phyloP scores from a whole-genome alignment of 768 basidiomycete genomes.

The Clitopilus hobsonii region DNA sequence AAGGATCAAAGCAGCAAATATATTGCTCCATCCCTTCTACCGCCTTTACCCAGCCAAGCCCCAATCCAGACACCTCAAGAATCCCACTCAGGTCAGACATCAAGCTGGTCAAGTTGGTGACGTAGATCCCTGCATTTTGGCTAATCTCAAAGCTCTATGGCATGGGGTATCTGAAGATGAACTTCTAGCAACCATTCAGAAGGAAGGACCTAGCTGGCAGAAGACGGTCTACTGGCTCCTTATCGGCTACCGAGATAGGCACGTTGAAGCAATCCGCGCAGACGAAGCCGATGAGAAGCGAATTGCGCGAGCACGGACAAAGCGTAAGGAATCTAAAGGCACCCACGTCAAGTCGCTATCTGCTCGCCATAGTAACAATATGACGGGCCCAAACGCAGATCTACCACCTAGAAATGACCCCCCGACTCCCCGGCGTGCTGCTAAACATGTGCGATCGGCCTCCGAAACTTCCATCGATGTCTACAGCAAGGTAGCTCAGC shows the following conservation, averaged over 20 bases:
- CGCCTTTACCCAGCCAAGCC: slow-evolving; percentile 43
- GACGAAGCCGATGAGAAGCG: slow-evolving; percentile 68
- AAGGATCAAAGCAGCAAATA: slow-evolving; percentile 81
- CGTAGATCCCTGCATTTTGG: slow-evolving; percentile 86
- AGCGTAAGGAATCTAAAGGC: slow-evolving; percentile 29
- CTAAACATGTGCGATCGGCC: slow-evolving; percentile 21
- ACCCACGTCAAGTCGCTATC: slow-evolving; percentile 15
- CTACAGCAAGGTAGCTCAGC: neutral
- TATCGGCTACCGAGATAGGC: slow-evolving; percentile 74
- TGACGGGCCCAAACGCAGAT: slow-evolving; percentile 20
- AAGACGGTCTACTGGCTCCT: slow-evolving; percentile 94
- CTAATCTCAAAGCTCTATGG: slow-evolving; percentile 92
- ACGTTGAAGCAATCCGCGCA: slow-evolving; percentile 45
- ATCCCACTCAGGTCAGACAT: too few relatives aligned
- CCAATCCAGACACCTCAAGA: slow-evolving; percentile 44
- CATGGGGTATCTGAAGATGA: slow-evolving; percentile 71
- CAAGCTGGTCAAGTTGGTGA: too few relatives aligned
- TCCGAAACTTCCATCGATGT: slow-evolving; percentile 16
- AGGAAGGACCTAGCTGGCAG: slow-evolving; percentile 79
- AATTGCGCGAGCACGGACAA: slow-evolving; percentile 27
- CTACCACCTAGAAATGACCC: slow-evolving; percentile 53
- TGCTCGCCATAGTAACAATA: slow-evolving; percentile 11
- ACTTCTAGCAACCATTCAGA: slow-evolving; percentile 64
- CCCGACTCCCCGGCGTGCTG: slow-evolving; percentile 60
- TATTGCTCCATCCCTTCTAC: slow-evolving; percentile 79